Conservation (phyloP, 805 yeast genomes). For the Candida manassasensis region DNA sequence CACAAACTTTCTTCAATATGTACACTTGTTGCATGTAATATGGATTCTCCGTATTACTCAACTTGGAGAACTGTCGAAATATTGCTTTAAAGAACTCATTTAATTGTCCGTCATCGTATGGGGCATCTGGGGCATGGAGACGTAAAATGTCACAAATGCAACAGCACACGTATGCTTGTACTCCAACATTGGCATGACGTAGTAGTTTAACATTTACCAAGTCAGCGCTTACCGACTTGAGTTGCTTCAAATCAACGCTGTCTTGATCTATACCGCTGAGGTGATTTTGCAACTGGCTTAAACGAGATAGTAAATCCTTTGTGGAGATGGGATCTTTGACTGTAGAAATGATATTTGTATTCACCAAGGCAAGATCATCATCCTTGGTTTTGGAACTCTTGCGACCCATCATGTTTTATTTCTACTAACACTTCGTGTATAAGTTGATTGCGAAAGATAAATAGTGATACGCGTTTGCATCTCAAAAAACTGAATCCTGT, state of each 20-base stretch:
- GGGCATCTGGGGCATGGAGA: constrained; percentile 86
- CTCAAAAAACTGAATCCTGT: no score
- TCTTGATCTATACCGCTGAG: constrained; percentile 62
- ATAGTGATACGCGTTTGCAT: no score
- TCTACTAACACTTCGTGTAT: no score
- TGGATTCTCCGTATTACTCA: constrained; percentile 53
- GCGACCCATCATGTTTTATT: no score
- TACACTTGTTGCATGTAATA: constrained; percentile 61
- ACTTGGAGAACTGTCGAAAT: constrained; percentile 53
- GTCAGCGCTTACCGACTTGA: constrained; percentile 42
- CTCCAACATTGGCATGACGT: constrained; percentile 58
- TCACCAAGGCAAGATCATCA: no score
- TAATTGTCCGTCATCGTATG: constrained; percentile 63
- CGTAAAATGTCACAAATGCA: constrained; percentile 73
- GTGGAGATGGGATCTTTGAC: constrained; percentile 53
- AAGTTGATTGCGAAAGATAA: no score
- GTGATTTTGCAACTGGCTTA: constrained; percentile 58
- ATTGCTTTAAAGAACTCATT: constrained; percentile 63
- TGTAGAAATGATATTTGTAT: constrained; percentile 50
- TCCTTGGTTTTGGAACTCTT: constrained; percentile 3
- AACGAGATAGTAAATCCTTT: constrained; percentile 54
- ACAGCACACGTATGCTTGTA: constrained; percentile 67
- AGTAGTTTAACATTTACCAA: constrained; percentile 56
- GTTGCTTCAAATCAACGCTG: constrained; percentile 40
- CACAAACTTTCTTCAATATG: constrained; percentile 63